These are phyloP conservation scores for Penicillium sp. DNA, from an alignment of 2,329 filamentous ascomycete species.

Conservation along the genomic window DNA sequence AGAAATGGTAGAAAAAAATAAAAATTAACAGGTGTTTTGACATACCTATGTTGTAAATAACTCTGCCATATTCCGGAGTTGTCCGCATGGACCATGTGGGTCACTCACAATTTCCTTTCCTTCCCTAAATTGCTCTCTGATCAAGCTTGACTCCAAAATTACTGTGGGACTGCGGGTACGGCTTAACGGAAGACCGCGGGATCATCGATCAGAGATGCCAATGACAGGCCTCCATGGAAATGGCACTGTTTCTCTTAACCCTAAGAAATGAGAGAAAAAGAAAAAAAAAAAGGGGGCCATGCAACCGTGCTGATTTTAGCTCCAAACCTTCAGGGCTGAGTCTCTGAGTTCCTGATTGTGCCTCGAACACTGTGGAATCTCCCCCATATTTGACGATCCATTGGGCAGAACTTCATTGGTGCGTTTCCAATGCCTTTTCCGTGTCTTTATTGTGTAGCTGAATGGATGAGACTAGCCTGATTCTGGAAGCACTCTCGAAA, in stretches of 20 bases:
- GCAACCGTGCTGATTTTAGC: constrained; percentile 15
- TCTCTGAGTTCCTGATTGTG: constrained; percentile 2
- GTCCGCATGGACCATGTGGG: constrained; percentile 7
- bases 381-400: not conserved
- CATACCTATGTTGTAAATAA: not conserved
- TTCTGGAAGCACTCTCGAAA: constrained; percentile 14
- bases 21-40: not conserved
- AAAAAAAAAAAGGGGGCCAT: constrained; percentile 3
- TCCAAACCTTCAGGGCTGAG: constrained; percentile 19
- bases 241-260: constrained; percentile 11
- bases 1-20: not conserved
- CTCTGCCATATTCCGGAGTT: not conserved
- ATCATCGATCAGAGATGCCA: constrained; percentile 18
- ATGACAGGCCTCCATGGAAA: not conserved
- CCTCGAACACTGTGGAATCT: not conserved
- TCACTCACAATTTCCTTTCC: constrained; percentile 2
- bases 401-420: not conserved
- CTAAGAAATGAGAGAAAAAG: not conserved
- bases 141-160: not conserved
- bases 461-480: constrained; percentile 12
- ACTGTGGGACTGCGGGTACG: constrained; percentile 18
- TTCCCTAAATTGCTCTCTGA: too few species aligned
- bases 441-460: not conserved
- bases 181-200: constrained; percentile 16
- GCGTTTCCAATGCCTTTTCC: not conserved